These are phyloP conservation scores for Xylariaceae sp. DNA, from an alignment of 2,329 filamentous ascomycete genomes.

Conservation along the genomic window DNA sequence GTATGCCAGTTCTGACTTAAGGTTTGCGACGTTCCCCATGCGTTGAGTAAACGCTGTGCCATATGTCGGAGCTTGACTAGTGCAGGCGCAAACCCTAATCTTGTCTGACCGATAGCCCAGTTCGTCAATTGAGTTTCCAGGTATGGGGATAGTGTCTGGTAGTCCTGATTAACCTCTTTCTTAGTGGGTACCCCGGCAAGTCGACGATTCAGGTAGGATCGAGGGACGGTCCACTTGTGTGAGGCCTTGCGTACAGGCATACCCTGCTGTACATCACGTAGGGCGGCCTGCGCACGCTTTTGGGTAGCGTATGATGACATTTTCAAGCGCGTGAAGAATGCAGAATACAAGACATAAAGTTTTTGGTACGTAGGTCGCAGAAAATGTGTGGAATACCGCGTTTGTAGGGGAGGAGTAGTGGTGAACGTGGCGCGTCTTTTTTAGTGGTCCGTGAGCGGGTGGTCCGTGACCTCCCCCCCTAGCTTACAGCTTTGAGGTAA, in stretches of 20 bases:
- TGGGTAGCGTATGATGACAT: too few relatives aligned
- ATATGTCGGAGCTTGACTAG: neutral
- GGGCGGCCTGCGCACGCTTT: too few relatives aligned
- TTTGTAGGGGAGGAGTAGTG: too few relatives aligned
- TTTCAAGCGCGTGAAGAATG: too few relatives aligned
- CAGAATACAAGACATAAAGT: too few relatives aligned
- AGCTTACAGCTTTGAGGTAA: too few relatives aligned
- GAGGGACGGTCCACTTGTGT: neutral
- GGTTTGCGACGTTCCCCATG: neutral
- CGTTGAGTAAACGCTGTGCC: neutral
- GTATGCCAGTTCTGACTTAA: neutral
- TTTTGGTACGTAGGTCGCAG: too few relatives aligned
- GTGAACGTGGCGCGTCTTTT: too few relatives aligned
- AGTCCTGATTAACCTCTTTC: neutral
- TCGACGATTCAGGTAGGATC: neutral
- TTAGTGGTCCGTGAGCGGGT: too few relatives aligned
- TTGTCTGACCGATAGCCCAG: neutral
- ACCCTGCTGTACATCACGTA: neutral
- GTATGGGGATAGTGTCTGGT: neutral
- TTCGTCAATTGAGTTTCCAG: neutral
- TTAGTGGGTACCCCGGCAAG: neutral
- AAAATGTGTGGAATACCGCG: too few relatives aligned
- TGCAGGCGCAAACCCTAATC: neutral
- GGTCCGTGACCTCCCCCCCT: too few relatives aligned
- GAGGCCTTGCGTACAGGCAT: neutral